Evolutionary conservation across 163 green algal species (phyloP).

Genomic region (Coccomyxa subellipsoidea): DNA sequence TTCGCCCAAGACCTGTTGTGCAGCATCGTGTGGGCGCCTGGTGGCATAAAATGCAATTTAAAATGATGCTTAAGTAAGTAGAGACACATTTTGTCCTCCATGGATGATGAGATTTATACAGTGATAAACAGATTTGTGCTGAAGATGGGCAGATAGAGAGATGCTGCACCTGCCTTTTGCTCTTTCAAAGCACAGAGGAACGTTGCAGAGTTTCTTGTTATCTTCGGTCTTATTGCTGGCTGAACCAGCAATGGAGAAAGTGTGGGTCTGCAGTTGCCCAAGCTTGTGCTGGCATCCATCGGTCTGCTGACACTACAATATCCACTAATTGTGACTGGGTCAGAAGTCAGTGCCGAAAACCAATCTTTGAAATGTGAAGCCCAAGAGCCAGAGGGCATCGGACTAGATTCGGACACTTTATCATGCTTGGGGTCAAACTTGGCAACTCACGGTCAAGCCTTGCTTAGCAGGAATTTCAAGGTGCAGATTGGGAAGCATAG

Average conservation of each 20-base stretch:
- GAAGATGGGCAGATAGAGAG: too few relatives aligned
- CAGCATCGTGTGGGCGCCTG: background rate
- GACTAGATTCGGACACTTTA: background rate
- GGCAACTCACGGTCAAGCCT: background rate
- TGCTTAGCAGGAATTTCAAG: too few relatives aligned
- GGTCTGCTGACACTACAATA: background rate
- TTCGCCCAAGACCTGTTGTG: background rate
- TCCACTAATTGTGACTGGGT: too few relatives aligned
- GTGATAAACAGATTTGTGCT: too few relatives aligned
- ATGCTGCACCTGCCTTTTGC: background rate
- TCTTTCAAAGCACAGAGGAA: background rate
- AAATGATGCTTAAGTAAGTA: background rate
- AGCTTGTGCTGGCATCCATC: background rate
- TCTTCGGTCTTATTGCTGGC: too few relatives aligned
- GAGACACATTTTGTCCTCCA: background rate
- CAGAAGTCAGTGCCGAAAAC: too few relatives aligned
- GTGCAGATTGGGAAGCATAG: too few relatives aligned
- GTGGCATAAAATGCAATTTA: background rate
- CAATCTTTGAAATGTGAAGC: too few relatives aligned
- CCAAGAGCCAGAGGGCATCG: too few relatives aligned
- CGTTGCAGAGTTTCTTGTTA: too few relatives aligned
- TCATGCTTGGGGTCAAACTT: background rate
- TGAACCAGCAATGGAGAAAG: too few relatives aligned
- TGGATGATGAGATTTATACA: too few relatives aligned
- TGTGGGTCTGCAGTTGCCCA: background rate